These are phyloP conservation scores for Lactarius sanguifluus DNA, from an alignment of 768 basidiomycete species.

Conservation along the genomic window DNA sequence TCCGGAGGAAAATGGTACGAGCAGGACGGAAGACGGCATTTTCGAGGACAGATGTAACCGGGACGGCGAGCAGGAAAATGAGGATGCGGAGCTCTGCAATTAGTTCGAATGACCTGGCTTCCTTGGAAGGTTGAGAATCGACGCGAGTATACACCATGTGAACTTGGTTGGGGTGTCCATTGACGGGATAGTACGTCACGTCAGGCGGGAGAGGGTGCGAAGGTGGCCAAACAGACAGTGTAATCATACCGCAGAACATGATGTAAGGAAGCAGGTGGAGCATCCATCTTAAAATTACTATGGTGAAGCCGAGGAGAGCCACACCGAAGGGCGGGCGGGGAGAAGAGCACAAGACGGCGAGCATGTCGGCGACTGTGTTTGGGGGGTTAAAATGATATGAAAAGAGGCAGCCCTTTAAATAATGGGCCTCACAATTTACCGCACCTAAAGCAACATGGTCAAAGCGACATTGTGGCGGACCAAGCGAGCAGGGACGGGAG, in stretches of 20 bases:
- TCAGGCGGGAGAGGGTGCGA: conserved; percentile 1
- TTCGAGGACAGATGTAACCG: conserved; percentile 14
- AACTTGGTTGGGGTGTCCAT: background rate
- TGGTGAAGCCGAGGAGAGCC: conserved; percentile 17
- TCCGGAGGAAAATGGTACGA: conserved; percentile 5
- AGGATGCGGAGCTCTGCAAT: conserved; percentile 2
- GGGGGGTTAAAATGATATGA: background rate
- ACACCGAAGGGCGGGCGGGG: conserved; percentile 20
- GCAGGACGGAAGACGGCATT: conserved; percentile 12
- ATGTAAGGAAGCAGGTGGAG: conserved; percentile 19
- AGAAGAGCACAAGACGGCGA: conserved; percentile 16
- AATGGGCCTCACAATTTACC: background rate
- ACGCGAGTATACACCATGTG: background rate
- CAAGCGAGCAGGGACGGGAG: background rate
- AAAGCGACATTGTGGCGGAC: conserved; percentile 11
- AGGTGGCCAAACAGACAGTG: conserved; percentile 15
- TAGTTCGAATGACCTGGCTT: conserved; percentile 1
- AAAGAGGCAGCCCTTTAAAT: conserved; percentile 2
- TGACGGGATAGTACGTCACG: background rate
- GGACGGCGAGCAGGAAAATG: conserved; percentile 15
- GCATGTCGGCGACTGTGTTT: conserved; percentile 14
- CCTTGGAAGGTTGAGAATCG: background rate
- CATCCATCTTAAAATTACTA: conserved; percentile 8
- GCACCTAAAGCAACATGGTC: conserved; percentile 6
- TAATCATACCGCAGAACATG: conserved; percentile 14